Conservation (phyloP, 2,329 filamentous ascomycete genomes). For the Botryotinia convoluta region DNA sequence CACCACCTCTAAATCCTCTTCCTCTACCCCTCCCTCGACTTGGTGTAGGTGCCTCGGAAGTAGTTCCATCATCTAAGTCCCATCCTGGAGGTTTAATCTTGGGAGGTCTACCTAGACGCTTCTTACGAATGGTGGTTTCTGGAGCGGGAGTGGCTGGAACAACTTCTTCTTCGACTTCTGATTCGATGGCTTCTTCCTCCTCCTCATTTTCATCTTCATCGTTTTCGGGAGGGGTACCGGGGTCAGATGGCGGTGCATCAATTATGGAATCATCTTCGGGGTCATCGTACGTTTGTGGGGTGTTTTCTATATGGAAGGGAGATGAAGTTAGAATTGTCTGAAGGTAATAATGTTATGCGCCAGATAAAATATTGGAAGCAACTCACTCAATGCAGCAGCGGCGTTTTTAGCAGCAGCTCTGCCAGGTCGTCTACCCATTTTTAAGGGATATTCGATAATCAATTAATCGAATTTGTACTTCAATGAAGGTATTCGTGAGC, state of each 20-base stretch:
- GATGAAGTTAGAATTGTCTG: slow-evolving; percentile 4
- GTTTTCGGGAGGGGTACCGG: slow-evolving; percentile 32
- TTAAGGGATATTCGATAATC: slow-evolving; percentile 1
- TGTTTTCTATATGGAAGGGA: slow-evolving; percentile 44
- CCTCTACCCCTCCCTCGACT: slow-evolving; percentile 59
- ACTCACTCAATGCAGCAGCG: slow-evolving; percentile 52
- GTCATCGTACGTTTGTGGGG: slow-evolving; percentile 45
- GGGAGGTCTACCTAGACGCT: slow-evolving; percentile 77
- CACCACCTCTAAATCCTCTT: slow-evolving; percentile 56
- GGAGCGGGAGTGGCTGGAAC: slow-evolving; percentile 37
- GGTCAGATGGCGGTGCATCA: slow-evolving; percentile 40
- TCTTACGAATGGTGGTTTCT: slow-evolving; percentile 60
- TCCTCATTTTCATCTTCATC: slow-evolving; percentile 45
- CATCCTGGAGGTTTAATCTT: slow-evolving; percentile 82
- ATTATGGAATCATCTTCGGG: slow-evolving; percentile 47
- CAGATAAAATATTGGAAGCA: slow-evolving; percentile 20
- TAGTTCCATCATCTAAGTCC: slow-evolving; percentile 54
- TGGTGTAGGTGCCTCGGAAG: slow-evolving; percentile 47
- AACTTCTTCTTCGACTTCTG: slow-evolving; percentile 43
- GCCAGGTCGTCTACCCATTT: slow-evolving; percentile 49
- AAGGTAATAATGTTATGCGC: slow-evolving; percentile 23
- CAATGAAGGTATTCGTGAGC: background rate
- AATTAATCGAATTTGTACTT: slow-evolving; percentile 13
- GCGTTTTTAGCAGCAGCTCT: slow-evolving; percentile 54
- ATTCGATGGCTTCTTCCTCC: slow-evolving; percentile 25